phyloP scores from a whole-genome alignment of 176 grass and related monocot genomes.

The Oryza meridionalis region DNA sequence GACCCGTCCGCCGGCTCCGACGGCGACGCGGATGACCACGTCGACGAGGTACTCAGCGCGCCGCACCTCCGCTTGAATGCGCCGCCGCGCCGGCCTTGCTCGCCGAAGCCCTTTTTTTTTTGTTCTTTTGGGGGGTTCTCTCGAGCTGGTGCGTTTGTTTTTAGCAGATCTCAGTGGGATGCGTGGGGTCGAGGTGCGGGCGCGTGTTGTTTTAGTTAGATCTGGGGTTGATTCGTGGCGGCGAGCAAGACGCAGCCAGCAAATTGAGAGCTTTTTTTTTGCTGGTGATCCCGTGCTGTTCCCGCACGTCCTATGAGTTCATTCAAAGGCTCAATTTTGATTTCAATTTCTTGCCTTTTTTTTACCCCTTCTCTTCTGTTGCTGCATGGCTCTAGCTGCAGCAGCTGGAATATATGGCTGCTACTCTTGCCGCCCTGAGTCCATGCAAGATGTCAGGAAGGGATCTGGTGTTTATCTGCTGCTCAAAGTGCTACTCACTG shows the following conservation, averaged over 20 bases:
- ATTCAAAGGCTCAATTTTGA: background rate
- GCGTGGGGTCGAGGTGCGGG: slow-evolving; percentile 11
- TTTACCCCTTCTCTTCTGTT: background rate
- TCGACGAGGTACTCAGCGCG: slow-evolving; percentile 51
- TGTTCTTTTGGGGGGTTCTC: background rate
- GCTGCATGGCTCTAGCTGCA: slow-evolving; percentile 6
- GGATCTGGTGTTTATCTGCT: slow-evolving; percentile 44
- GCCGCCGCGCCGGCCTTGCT: slow-evolving; percentile 29
- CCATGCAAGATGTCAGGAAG: slow-evolving; percentile 26
- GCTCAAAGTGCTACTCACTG: slow-evolving; percentile 18
- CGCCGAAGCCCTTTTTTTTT: slow-evolving; percentile 29
- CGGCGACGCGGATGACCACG: slow-evolving; percentile 46
- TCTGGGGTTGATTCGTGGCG: slow-evolving; percentile 23
- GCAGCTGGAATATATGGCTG: background rate
- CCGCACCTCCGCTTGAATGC: slow-evolving; percentile 24
- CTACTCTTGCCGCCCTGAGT: slow-evolving; percentile 29
- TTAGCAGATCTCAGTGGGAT: slow-evolving; percentile 41
- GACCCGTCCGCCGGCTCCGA: slow-evolving; percentile 51
- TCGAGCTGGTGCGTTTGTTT: slow-evolving; percentile 27
- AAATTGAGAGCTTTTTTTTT: background rate
- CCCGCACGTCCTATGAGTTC: background rate
- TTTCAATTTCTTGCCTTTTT: background rate
- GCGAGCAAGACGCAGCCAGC: background rate
- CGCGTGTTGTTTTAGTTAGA: slow-evolving; percentile 18
- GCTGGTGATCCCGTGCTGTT: background rate